A percentile compares a stretch with the other conserved stretches of the same genome.
phyloP scores from a whole-genome alignment of 192 early-diverging fungal genomes.

The Umbelopsis vinacea region DNA sequence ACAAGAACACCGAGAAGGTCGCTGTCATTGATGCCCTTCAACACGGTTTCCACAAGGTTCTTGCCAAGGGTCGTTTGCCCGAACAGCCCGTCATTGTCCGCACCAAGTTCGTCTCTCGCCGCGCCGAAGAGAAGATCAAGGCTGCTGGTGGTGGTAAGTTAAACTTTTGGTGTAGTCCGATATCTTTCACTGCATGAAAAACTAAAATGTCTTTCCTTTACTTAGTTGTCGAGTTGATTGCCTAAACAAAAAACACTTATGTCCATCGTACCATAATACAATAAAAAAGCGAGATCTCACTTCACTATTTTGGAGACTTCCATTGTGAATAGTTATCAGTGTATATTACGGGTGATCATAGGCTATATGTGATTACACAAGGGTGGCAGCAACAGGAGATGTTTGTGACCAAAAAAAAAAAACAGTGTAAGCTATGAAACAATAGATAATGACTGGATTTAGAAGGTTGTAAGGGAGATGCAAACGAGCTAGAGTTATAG shows the following conservation, averaged over 20 bases:
- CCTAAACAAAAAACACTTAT: slow-evolving; percentile 41
- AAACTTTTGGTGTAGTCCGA: neutral
- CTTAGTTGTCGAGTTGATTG: slow-evolving; percentile 53
- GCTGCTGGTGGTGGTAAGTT: slow-evolving; percentile 79
- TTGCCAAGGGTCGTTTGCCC: slow-evolving; percentile 91
- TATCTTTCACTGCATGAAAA: neutral
- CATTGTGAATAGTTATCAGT: neutral
- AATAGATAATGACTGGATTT: slow-evolving; percentile 5
- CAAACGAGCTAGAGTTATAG: neutral
- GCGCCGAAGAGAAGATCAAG: slow-evolving; percentile 98
- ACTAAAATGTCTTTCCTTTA: neutral
- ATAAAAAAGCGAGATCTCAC: neutral
- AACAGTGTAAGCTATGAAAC: too few species aligned
- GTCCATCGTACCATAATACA: slow-evolving; percentile 13
- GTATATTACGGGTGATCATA: neutral
- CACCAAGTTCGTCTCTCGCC: slow-evolving; percentile 85
- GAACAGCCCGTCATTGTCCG: slow-evolving; percentile 92
- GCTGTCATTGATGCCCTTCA: slow-evolving; percentile 89
- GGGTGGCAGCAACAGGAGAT: neutral
- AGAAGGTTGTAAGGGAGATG: neutral
- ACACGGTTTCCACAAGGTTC: slow-evolving; percentile 91
- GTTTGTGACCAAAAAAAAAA: too few species aligned
- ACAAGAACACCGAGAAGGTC: slow-evolving; percentile 81
- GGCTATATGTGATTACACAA: neutral
- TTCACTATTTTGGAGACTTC: neutral